phyloP scores from a whole-genome alignment of 2,329 filamentous ascomycete genomes.

The Zarea fungicola region DNA sequence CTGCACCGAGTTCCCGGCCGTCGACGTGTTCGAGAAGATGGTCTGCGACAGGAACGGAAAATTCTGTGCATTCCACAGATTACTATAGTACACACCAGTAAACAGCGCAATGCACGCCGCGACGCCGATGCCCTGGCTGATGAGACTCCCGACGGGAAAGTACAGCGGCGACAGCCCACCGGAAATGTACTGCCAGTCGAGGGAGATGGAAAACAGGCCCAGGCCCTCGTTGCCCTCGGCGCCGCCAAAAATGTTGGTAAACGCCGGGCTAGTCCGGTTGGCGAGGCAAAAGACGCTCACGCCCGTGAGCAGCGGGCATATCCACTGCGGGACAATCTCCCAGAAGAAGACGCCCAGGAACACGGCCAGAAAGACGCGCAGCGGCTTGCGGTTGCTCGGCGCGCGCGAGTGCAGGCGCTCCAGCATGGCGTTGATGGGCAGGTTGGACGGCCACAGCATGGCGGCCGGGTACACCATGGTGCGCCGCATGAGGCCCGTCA shows the following conservation, averaged over 20 bases:
- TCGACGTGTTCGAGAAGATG: slow-evolving; percentile 33
- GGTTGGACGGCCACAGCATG: slow-evolving; percentile 29
- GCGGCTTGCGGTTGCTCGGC: slow-evolving; percentile 31
- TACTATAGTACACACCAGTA: slow-evolving; percentile 25
- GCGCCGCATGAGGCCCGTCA: slow-evolving; percentile 42
- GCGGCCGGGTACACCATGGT: slow-evolving; percentile 43
- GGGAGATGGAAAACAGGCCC: slow-evolving; percentile 33
- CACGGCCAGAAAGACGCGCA: slow-evolving; percentile 36
- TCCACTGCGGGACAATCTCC: slow-evolving; percentile 44
- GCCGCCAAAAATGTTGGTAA: slow-evolving; percentile 48
- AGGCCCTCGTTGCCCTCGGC: slow-evolving; percentile 32
- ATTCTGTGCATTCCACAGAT: slow-evolving; percentile 16
- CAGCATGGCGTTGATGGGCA: slow-evolving; percentile 26
- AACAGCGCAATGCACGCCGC: slow-evolving; percentile 31
- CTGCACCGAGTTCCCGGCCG: slow-evolving; percentile 26
- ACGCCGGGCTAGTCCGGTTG: slow-evolving; percentile 34
- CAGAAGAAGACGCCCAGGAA: slow-evolving; percentile 38
- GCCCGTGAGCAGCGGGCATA: slow-evolving; percentile 36
- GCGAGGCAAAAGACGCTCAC: slow-evolving; percentile 39
- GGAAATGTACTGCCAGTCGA: slow-evolving; percentile 40
- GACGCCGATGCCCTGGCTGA: slow-evolving; percentile 35
- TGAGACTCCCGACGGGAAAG: slow-evolving; percentile 31
- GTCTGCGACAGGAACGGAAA: slow-evolving; percentile 27
- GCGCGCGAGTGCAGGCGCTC: slow-evolving; percentile 24
- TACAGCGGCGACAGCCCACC: slow-evolving; percentile 28